phyloP scores from a whole-genome alignment of 2,329 filamentous ascomycete species.

The Chaetomiaceae sp. region DNA sequence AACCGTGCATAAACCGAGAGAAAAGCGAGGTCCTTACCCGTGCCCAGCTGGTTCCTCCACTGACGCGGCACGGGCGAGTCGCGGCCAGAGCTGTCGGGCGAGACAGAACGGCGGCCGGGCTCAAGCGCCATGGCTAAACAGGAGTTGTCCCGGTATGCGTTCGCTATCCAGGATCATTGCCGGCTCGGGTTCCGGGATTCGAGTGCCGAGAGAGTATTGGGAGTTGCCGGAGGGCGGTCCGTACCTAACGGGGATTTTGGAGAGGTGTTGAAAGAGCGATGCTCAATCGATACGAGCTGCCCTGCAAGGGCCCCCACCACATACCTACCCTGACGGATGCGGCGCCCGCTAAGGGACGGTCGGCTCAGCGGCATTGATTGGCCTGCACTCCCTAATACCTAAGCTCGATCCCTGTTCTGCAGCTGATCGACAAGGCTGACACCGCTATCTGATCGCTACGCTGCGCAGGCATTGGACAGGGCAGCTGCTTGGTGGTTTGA shows the following conservation, averaged over 20 bases:
- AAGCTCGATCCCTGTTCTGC: constrained; percentile 13
- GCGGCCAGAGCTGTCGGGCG: constrained; percentile 80
- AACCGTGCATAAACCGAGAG: not conserved
- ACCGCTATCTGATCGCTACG: constrained; percentile 21
- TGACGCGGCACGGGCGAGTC: constrained; percentile 70
- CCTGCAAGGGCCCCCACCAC: constrained; percentile 10
- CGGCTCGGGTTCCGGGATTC: constrained; percentile 8
- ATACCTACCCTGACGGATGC: too few relatives aligned
- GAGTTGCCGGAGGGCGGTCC: not conserved
- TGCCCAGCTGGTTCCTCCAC: constrained; percentile 71
- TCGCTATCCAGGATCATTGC: constrained; percentile 24
- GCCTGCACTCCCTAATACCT: not conserved
- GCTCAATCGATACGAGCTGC: not conserved
- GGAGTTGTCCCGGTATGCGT: constrained; percentile 18
- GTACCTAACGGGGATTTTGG: too few relatives aligned
- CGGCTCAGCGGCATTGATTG: constrained; percentile 10
- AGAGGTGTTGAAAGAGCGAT: constrained; percentile 2
- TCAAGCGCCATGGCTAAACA: constrained; percentile 59
- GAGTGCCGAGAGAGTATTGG: not conserved
- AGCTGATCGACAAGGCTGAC: constrained; percentile 19
- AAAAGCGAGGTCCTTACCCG: constrained; percentile 53
- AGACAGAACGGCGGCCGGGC: constrained; percentile 56
- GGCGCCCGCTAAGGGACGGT: not conserved
- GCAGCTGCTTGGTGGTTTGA: not conserved
- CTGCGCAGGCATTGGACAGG: too few relatives aligned